These are phyloP conservation scores for Fusarium zealandicum DNA, from an alignment of 2,329 filamentous ascomycete species.

Conservation along the genomic window DNA sequence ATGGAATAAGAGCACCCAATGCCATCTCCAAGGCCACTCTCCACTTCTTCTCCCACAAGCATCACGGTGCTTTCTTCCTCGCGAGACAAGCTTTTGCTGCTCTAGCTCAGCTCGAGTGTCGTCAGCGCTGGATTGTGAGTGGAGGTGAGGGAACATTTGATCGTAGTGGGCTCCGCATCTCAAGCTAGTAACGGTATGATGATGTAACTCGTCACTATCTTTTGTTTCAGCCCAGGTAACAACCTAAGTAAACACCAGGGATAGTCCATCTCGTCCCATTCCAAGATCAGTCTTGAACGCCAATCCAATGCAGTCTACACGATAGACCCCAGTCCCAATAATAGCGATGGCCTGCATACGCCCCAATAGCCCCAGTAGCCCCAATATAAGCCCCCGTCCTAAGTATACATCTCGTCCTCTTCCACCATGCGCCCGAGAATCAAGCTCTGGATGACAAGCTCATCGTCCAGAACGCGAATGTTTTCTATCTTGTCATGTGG, in stretches of 20 bases:
- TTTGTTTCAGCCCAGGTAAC: background rate
- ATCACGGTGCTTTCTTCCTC: too few relatives aligned
- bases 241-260: slow-evolving; percentile 15
- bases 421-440: slow-evolving; percentile 84
- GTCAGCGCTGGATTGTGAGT: slow-evolving; percentile 10
- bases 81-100: background rate
- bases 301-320: slow-evolving; percentile 16
- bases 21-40: too few relatives aligned
- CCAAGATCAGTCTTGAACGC: slow-evolving; percentile 19
- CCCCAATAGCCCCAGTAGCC: too few relatives aligned
- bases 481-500: slow-evolving; percentile 51
- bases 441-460: slow-evolving; percentile 90
- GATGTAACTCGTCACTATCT: slow-evolving; percentile 11
- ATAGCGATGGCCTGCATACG: slow-evolving; percentile 28
- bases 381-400: background rate
- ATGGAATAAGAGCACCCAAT: too few relatives aligned
- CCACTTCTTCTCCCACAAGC: too few relatives aligned
- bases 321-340: slow-evolving; percentile 3
- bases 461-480: slow-evolving; percentile 77
- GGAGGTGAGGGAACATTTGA: slow-evolving; percentile 1
- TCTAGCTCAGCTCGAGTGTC: slow-evolving; percentile 4
- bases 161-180: too few relatives aligned
- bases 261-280: background rate
- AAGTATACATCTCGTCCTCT: slow-evolving; percentile 54
- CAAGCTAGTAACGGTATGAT: slow-evolving; percentile 11